These are phyloP conservation scores for Pachysandra terminalis DNA, from an alignment of 164 flowering plant species.

Conservation along the genomic window DNA sequence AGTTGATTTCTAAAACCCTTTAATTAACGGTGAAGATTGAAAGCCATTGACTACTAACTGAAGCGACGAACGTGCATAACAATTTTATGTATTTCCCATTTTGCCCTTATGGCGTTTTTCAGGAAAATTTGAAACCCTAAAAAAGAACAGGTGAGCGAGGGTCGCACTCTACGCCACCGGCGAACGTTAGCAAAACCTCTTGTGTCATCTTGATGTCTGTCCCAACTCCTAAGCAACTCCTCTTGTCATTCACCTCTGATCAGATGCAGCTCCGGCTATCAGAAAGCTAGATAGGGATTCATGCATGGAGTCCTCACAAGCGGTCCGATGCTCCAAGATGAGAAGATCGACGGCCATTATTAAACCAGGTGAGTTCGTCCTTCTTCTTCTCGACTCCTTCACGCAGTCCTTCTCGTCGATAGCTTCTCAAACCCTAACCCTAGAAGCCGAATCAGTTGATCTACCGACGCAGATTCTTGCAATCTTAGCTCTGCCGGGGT, in stretches of 20 bases:
- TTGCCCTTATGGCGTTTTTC: no score
- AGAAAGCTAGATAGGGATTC: constrained; percentile 4
- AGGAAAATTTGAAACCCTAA: no score
- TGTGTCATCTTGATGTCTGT: no score
- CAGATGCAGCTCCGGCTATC: neutral
- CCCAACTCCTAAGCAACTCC: neutral
- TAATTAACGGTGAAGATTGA: no score
- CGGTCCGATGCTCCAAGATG: constrained; percentile 25
- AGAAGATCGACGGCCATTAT: constrained; percentile 26
- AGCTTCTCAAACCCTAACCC: constrained; percentile 16
- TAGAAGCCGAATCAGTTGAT: constrained; percentile 20
- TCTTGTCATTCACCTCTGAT: neutral
- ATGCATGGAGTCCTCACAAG: constrained; percentile 28
- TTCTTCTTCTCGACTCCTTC: constrained; percentile 6
- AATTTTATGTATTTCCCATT: no score
- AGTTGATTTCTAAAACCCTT: no score
- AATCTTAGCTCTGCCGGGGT: constrained; percentile 42
- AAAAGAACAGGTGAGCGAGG: no score
- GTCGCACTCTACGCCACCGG: neutral
- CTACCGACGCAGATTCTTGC: constrained; percentile 31
- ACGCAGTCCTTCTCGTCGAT: constrained; percentile 13
- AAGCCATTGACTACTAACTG: no score
- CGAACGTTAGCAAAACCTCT: neutral
- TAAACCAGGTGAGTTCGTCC: constrained; percentile 21
- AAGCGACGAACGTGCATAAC: no score